These are phyloP conservation scores for Sclerotinia nivalis DNA, from an alignment of 2,329 filamentous ascomycete genomes.

Conservation along the genomic window DNA sequence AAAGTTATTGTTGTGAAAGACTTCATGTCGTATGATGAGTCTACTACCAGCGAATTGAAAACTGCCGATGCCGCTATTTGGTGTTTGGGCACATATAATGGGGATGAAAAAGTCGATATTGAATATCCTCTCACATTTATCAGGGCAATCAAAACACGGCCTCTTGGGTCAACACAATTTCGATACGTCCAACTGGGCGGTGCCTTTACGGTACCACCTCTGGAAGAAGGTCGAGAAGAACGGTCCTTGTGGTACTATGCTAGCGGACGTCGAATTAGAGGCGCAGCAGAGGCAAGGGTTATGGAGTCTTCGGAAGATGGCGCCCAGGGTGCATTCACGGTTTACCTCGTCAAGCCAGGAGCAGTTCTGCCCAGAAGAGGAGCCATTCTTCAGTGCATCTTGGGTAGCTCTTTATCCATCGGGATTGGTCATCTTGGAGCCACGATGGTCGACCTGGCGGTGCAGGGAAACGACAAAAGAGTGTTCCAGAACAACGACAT, in stretches of 20 bases:
- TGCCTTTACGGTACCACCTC: constrained; percentile 7
- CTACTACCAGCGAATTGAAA: neutral
- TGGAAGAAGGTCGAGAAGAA: neutral
- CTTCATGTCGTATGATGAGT: constrained; percentile 9
- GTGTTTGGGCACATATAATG: constrained; percentile 11
- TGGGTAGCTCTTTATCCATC: neutral
- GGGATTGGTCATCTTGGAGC: neutral
- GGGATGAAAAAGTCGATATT: neutral
- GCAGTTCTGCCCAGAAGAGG: neutral
- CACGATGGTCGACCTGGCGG: neutral
- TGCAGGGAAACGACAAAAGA: neutral
- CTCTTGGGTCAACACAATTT: neutral
- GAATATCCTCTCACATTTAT: constrained; percentile 5
- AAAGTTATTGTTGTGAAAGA: neutral
- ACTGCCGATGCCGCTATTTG: constrained; percentile 5
- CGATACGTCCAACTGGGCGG: constrained; percentile 4
- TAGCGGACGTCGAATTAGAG: constrained; percentile 3
- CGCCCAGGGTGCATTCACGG: neutral
- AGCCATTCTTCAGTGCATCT: neutral
- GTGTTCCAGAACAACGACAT: neutral
- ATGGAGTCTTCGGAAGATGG: neutral
- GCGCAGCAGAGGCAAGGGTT: constrained; percentile 3
- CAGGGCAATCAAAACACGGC: neutral
- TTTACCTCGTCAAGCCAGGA: constrained; percentile 10
- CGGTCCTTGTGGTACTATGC: neutral